Percentiles rank a stretch among this genome's conserved stretches.
phyloP scores from a whole-genome alignment of 2,329 filamentous ascomycete species.

The Orbilia quercus region DNA sequence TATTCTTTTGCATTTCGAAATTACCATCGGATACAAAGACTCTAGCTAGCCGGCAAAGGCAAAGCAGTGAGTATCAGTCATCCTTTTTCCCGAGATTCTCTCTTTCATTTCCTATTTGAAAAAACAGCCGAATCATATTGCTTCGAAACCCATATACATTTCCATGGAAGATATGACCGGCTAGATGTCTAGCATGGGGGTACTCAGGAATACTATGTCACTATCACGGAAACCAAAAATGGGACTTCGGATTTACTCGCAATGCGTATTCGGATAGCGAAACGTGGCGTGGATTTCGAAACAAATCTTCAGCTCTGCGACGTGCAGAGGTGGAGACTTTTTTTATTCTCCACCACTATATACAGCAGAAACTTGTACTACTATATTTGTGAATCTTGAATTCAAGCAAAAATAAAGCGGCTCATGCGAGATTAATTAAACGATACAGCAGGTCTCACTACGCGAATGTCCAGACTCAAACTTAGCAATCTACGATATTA shows the following conservation, averaged over 20 bases:
- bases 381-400: constrained; percentile 40
- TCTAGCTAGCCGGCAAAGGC: constrained; percentile 21
- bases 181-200: constrained; percentile 6
- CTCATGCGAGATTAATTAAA: constrained; percentile 38
- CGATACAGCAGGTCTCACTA: constrained; percentile 39
- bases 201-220: constrained; percentile 25
- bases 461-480: constrained; percentile 30
- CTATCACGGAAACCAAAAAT: neutral
- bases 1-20: constrained; percentile 21
- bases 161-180: constrained; percentile 28
- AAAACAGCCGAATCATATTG: constrained; percentile 2
- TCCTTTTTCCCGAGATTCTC: constrained; percentile 44
- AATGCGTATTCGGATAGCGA: constrained; percentile 48
- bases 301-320: constrained; percentile 48
- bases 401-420: constrained; percentile 50
- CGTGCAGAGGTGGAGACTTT: constrained; percentile 29
- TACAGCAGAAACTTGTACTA: no score
- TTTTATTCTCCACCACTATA: constrained; percentile 42
- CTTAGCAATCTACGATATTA: constrained; percentile 17
- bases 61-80: constrained; percentile 16
- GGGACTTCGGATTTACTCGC: constrained; percentile 1
- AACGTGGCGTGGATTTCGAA: constrained; percentile 52
- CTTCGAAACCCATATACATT: constrained; percentile 5
- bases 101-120: constrained; percentile 48
- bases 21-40: constrained; percentile 44